Evolutionary conservation across 768 basidiomycete genomes (phyloP).

Genomic region (Gloeostereum incarnatum): DNA sequence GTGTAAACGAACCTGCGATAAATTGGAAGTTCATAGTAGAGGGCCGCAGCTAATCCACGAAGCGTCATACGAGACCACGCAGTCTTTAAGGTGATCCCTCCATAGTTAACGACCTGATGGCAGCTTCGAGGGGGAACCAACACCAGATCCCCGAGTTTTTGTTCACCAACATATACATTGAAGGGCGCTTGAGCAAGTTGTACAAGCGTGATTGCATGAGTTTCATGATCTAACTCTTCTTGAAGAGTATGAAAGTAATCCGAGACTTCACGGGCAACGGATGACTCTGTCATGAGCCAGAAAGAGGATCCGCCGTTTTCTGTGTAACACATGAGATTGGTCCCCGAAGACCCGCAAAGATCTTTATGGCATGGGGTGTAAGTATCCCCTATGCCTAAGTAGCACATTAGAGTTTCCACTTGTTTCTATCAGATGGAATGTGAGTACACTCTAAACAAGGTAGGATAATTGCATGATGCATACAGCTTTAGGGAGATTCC

Average conservation of each 20-base stretch:
- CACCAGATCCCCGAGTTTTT: constrained; percentile 69
- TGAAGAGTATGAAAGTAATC: constrained; percentile 48
- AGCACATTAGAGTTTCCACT: constrained; percentile 81
- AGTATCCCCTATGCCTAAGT: constrained; percentile 74
- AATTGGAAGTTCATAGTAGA: constrained; percentile 68
- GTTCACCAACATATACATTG: constrained; percentile 59
- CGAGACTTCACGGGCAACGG: constrained; percentile 42
- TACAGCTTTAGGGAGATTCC: constrained; percentile 44
- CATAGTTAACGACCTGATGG: constrained; percentile 77
- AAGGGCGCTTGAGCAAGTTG: constrained; percentile 62
- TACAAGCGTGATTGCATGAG: constrained; percentile 49
- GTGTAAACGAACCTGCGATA: constrained; percentile 53
- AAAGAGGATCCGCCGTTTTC: constrained; percentile 65
- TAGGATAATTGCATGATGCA: constrained; percentile 11
- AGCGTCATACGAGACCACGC: constrained; percentile 85
- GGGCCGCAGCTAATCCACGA: constrained; percentile 44
- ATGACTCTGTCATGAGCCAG: constrained; percentile 79
- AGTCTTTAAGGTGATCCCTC: constrained; percentile 76
- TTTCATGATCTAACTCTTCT: constrained; percentile 68
- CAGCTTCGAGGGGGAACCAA: constrained; percentile 75
- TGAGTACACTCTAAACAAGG: background rate
- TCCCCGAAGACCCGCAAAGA: constrained; percentile 74
- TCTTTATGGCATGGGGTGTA: constrained; percentile 85
- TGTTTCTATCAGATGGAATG: constrained; percentile 27
- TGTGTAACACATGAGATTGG: constrained; percentile 81